These are phyloP conservation scores for Candida vaughaniae DNA, from an alignment of 805 yeast genomes.

Conservation along the genomic window DNA sequence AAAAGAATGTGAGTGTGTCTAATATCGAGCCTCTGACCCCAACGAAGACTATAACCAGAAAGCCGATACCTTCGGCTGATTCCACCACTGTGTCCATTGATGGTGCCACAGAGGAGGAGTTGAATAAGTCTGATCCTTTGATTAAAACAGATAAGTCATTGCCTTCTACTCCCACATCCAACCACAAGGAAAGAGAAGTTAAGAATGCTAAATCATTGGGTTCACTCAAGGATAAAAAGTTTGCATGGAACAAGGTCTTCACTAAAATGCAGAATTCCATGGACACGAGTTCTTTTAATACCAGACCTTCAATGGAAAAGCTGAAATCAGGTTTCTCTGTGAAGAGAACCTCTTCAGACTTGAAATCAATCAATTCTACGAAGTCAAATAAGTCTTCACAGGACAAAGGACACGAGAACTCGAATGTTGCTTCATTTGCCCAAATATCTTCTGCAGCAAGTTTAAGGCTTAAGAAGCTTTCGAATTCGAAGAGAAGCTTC, in stretches of 20 bases:
- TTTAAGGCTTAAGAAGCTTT: constrained; percentile 4
- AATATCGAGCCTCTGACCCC: constrained; percentile 3
- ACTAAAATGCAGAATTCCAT: constrained; percentile 2
- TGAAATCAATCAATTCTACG: constrained; percentile 4
- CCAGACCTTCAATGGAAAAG: too few relatives aligned
- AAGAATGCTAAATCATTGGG: constrained; percentile 5
- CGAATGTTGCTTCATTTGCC: not conserved
- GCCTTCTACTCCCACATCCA: constrained; percentile 11
- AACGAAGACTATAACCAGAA: not conserved
- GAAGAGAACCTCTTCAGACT: not conserved
- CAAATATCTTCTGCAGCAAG: constrained; percentile 5
- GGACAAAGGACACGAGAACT: not conserved
- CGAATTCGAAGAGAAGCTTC: constrained; percentile 8
- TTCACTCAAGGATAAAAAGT: constrained; percentile 3
- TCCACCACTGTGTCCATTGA: constrained; percentile 1
- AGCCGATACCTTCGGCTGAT: too few relatives aligned
- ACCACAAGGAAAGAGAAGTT: constrained; percentile 1
- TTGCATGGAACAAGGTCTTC: constrained; percentile 14
- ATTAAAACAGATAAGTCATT: constrained; percentile 8
- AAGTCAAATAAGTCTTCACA: not conserved
- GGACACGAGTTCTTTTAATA: not conserved
- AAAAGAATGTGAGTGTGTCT: not conserved
- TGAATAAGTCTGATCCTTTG: not conserved
- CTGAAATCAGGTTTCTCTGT: too few relatives aligned
- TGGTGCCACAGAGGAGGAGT: constrained; percentile 3